phyloP scores from a whole-genome alignment of 2,329 filamentous ascomycete genomes.

The Fusarium temperatum region DNA sequence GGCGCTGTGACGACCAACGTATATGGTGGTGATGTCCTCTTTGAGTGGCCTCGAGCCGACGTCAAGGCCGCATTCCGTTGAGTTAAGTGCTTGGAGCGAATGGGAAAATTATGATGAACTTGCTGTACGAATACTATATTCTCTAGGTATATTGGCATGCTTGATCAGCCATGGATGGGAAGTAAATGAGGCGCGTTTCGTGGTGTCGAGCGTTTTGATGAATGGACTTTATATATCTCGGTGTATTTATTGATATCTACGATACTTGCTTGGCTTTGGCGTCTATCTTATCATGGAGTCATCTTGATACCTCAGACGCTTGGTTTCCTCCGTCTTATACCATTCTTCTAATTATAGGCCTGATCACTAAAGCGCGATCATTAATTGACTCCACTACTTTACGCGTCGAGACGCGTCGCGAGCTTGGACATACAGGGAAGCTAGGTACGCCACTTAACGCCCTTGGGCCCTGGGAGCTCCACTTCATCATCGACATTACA shows the following conservation, averaged over 20 bases:
- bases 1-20: slow-evolving; percentile 68
- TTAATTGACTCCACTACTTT: slow-evolving; percentile 13
- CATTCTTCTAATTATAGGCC: slow-evolving; percentile 7
- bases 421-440: slow-evolving; percentile 1
- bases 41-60: slow-evolving; percentile 72
- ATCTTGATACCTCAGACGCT: neutral
- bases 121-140: slow-evolving; percentile 30
- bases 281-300: neutral
- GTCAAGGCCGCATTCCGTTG: slow-evolving; percentile 66
- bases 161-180: slow-evolving; percentile 13
- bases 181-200: slow-evolving; percentile 25
- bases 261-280: neutral
- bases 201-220: slow-evolving; percentile 9
- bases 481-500: slow-evolving; percentile 23
- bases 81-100: slow-evolving; percentile 6
- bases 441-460: slow-evolving; percentile 29
- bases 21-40: slow-evolving; percentile 71
- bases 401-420: slow-evolving; percentile 40
- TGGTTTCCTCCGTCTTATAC: neutral
- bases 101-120: slow-evolving; percentile 30
- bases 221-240: slow-evolving; percentile 19
- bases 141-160: slow-evolving; percentile 10
- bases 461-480: slow-evolving; percentile 22
- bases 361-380: neutral
- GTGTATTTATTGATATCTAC: slow-evolving; percentile 8